phyloP scores from a whole-genome alignment of 345 rosid genomes.

The Syzygium aqueum region DNA sequence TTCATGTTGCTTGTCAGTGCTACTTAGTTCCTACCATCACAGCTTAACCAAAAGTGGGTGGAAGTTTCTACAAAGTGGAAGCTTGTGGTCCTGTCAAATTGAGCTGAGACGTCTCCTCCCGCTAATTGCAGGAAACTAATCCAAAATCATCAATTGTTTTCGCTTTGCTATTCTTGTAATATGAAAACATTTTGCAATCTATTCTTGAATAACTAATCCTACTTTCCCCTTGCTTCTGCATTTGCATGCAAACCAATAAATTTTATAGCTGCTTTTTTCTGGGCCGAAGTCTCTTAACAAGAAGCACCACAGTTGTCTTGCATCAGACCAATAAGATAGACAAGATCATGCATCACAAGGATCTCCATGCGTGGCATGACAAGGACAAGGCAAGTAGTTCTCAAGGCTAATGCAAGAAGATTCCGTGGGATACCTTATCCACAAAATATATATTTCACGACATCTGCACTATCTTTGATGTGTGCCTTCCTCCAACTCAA shows the following conservation, averaged over 20 bases:
- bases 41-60: neutral
- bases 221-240: neutral
- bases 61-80: neutral
- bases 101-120: neutral
- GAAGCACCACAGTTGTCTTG: constrained; percentile 83
- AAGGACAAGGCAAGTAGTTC: neutral
- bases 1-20: too few relatives aligned
- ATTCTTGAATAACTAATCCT: neutral
- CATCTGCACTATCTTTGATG: constrained; percentile 92
- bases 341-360: constrained; percentile 4
- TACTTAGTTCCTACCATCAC: neutral
- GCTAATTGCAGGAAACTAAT: neutral
- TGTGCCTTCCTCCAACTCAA: constrained; percentile 80
- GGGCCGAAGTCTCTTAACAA: constrained; percentile 41
- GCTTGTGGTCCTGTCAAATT: neutral
- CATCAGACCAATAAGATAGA: constrained; percentile 42
- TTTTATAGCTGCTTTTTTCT: constrained; percentile 32
- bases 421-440: constrained; percentile 41
- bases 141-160: neutral
- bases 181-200: neutral
- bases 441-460: constrained; percentile 84
- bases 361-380: neutral
- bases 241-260: neutral
- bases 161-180: neutral
- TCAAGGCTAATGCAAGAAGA: neutral